Evolutionary conservation across 441 rosid genomes (phyloP), one percentile per base, ranked within the genome.

Genomic region (Brassica hybrid): DNA sequence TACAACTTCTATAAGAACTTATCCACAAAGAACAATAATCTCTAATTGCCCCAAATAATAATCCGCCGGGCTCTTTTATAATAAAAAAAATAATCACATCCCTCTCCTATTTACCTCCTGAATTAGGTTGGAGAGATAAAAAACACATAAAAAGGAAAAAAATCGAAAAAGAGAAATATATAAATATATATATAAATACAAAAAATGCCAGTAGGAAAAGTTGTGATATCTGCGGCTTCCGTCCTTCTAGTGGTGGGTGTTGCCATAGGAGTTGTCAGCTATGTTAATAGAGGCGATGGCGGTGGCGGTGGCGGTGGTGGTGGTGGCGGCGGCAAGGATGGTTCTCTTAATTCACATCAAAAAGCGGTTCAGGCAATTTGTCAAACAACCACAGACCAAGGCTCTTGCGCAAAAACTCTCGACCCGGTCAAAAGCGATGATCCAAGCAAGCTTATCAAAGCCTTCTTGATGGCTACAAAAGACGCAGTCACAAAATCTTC

Each of bases 331-430:
- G 52, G 52, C 52, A 45, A 45, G 52, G 52, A 45, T 1, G 52
- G 7, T 45, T 45, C 52, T 13, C 52, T 45, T 12, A 45, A 45
- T 12, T 12, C 52, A 12, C 52, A 45, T 45, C 52, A 45, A 13
- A 45, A 45, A 45, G 52, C 52, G 6, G 52, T 45, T 45, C 52
- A 45, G 52, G n/a, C 52, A 12, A 45, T 45, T 13, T 45, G 52
- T 45, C 52, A 45, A 45, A 45, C 52, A 45, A 45, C 52, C 52
- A 45, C 52, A 45, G 52, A 45, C 52, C 52, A 45, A 45, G 52
- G 52, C 52, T 45, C 52, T 1, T 45, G 52, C 52, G 14, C 52
- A 45, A 45, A 45, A 45, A 45, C 52, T 45, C 52, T 45, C 52
- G 52, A 45, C 16, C 52, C 52, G 6, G 52, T 45, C 52, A 45